Conservation (phyloP, 176 grass and related monocot species). For the Luzula sylvatica region DNA sequence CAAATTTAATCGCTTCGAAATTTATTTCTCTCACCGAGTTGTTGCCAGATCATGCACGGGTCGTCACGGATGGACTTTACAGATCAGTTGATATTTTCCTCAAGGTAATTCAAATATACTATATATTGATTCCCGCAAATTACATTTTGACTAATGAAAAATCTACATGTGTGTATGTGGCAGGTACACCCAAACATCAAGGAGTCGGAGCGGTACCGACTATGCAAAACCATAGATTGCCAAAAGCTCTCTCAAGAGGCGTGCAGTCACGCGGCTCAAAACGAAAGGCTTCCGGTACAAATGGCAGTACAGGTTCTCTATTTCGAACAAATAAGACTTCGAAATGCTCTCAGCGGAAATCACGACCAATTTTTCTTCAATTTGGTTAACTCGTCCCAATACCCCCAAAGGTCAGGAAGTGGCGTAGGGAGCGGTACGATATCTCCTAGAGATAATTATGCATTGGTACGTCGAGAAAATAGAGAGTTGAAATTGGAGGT, state of each 20-base stretch:
- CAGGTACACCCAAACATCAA: constrained; percentile 96
- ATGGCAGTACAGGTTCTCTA: constrained; percentile 96
- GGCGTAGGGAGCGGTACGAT: constrained; percentile 75
- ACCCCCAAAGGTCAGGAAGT: constrained; percentile 51
- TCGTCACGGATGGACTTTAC: constrained; percentile 83
- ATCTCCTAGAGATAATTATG: constrained; percentile 92
- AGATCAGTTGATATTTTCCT: constrained; percentile 94
- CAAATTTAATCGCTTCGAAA: constrained; percentile 60
- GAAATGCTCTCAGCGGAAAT: constrained; percentile 54
- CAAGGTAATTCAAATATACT: constrained; percentile 32
- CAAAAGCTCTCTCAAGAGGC: constrained; percentile 86
- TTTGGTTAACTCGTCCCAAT: constrained; percentile 28
- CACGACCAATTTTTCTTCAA: constrained; percentile 70
- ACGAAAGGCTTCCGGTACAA: constrained; percentile 80
- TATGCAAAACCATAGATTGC: constrained; percentile 93
- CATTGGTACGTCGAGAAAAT: constrained; percentile 87
- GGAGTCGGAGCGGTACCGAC: constrained; percentile 79
- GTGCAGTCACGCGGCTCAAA: constrained; percentile 90
- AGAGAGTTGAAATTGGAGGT: constrained; percentile 90
- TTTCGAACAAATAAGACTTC: constrained; percentile 81
- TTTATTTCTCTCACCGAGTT: constrained; percentile 83
- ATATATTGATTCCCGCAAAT: no score
- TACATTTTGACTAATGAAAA: background rate
- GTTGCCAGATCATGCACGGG: constrained; percentile 74
- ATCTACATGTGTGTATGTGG: constrained; percentile 6